Evolutionary conservation across 2,329 filamentous ascomycete species (phyloP), one percentile per base, ranked within the genome.

Genomic region (Xylariaceae sp.): DNA sequence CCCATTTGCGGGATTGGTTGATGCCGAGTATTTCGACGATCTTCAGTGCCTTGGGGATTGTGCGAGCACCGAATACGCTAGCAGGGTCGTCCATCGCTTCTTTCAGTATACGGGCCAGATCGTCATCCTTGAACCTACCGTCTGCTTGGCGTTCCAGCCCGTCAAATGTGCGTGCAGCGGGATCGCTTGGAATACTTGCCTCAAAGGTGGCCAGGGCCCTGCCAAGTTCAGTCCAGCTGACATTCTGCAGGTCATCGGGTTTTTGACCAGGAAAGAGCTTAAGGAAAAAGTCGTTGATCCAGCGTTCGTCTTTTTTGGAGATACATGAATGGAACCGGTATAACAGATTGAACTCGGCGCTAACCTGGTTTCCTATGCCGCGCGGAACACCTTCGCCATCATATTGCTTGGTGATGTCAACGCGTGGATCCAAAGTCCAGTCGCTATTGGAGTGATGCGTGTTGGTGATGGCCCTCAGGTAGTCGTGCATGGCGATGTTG

Each of bases 271-370:
- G 62, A 52, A 81, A 76, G 1, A 80, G 63, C 44, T 77, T 72
- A 5, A 71, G 66, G 63, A 81, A 80, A 59, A 78, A 72, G 13
- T 77, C 71, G 43, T 84, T 75, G 16, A 80, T 81, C 82, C 83
- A 87, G 39, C 74, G 72, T 63, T 85, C 81, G 57, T 87, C 84
- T 19, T 76, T 75, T 57, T 77, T 72, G 3, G 80, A 83, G 47
- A 86, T 79, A 40, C 77, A 79, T 1, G 78, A 80, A 67, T 87
- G 84, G 75, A 82, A 87, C 22, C 84, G 74, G 63, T 87, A 87
- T 1, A 87, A 72, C 26, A 87, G 71, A 55, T 87, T 87, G 70
- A 87, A 87, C 66, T 87, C 84, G 2, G 81, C 83, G 40, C 80
- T 84, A 43, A 86, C 83, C 60, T 86, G 82, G 62, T 87, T 87